Evolutionary conservation across 2,329 filamentous ascomycete species (phyloP).

Genomic region (Mariannaea sp.): DNA sequence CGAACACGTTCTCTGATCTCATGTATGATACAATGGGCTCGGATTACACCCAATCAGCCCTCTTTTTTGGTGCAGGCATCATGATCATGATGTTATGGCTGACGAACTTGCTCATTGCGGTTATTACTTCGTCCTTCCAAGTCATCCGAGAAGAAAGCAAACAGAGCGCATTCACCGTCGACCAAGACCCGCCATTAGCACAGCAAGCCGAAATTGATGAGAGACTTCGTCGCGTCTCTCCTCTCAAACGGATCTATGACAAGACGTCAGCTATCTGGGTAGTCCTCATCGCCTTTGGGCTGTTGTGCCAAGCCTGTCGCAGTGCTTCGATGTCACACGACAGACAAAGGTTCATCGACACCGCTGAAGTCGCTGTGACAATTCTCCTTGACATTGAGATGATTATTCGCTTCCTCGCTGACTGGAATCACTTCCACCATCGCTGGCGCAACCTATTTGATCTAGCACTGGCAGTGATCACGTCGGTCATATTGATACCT

Average conservation of each 20-base stretch:
- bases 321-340: constrained; percentile 73
- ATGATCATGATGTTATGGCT: constrained; percentile 96
- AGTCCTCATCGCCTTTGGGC: constrained; percentile 74
- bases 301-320: constrained; percentile 78
- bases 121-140: constrained; percentile 98
- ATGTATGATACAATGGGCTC: constrained; percentile 94
- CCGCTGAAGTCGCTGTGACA: constrained; percentile 76
- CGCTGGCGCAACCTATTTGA: constrained; percentile 80
- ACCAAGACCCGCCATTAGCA: constrained; percentile 59
- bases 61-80: constrained; percentile 76
- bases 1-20: constrained; percentile 93
- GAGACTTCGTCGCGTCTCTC: constrained; percentile 45
- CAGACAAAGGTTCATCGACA: constrained; percentile 68
- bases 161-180: constrained; percentile 86
- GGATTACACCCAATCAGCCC: constrained; percentile 83
- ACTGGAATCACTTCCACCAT: constrained; percentile 81
- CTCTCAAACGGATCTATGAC: constrained; percentile 73
- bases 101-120: constrained; percentile 90
- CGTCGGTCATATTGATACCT: constrained; percentile 84
- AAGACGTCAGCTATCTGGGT: constrained; percentile 81
- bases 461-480: constrained; percentile 77
- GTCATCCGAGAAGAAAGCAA: constrained; percentile 97
- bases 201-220: constrained; percentile 46
- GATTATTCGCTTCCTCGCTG: constrained; percentile 72
- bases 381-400: constrained; percentile 82